A percentile compares a stretch with the other conserved stretches of the same genome.
Conservation (phyloP, 176 grass and related monocot genomes). For the Alloteropsis semialata region DNA sequence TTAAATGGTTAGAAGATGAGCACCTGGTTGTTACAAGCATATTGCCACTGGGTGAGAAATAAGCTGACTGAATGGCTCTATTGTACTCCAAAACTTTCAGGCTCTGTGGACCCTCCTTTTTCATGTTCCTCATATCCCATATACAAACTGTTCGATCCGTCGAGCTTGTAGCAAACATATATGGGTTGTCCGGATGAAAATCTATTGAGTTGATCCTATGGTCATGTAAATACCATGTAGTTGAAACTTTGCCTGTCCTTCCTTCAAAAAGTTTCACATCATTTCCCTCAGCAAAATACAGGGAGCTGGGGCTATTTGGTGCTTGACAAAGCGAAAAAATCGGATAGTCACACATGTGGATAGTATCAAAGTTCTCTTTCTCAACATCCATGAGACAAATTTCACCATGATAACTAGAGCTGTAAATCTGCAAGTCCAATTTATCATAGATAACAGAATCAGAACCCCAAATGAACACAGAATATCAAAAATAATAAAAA, state of each 20-base stretch:
- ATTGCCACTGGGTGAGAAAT: constrained; percentile 81
- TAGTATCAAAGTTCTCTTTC: constrained; percentile 58
- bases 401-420: constrained; percentile 64
- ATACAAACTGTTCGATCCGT: constrained; percentile 56
- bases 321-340: constrained; percentile 61
- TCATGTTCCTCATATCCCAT: constrained; percentile 71
- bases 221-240: constrained; percentile 58
- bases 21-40: constrained; percentile 82
- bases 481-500: constrained; percentile 2
- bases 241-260: constrained; percentile 50
- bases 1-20: not conserved
- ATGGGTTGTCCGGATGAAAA: constrained; percentile 56
- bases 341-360: constrained; percentile 46
- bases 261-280: constrained; percentile 68
- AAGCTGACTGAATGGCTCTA: constrained; percentile 67
- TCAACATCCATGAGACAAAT: constrained; percentile 81
- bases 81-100: constrained; percentile 48
- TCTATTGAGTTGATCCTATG: constrained; percentile 68
- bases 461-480: not conserved
- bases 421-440: constrained; percentile 62
- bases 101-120: constrained; percentile 40
- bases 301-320: constrained; percentile 39
- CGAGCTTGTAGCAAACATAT: constrained; percentile 77
- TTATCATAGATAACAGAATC: not conserved
- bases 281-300: constrained; percentile 57